Conservation (phyloP, 116 monocot genomes). For the Posidonia oceanica region DNA sequence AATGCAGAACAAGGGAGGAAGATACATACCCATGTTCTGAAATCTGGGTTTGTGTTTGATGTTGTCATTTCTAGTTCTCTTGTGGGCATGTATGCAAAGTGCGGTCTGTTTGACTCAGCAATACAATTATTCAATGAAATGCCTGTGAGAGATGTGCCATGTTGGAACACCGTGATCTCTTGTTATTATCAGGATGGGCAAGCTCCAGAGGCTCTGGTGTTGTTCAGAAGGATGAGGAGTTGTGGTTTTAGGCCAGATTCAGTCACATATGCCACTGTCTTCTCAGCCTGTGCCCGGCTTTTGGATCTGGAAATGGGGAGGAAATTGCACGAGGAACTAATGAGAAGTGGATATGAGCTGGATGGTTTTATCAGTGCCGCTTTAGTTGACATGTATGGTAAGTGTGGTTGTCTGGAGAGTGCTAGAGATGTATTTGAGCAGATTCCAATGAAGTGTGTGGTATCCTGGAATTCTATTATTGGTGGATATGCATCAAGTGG, state of each 20-base stretch:
- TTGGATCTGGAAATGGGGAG: slow-evolving; percentile 29
- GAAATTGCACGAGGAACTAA: slow-evolving; percentile 37
- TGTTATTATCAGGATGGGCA: slow-evolving; percentile 60
- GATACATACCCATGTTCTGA: slow-evolving; percentile 39
- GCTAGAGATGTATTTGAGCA: slow-evolving; percentile 54
- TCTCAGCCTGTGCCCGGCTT: slow-evolving; percentile 55
- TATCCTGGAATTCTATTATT: slow-evolving; percentile 57
- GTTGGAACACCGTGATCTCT: slow-evolving; percentile 65
- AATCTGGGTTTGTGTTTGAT: slow-evolving; percentile 36
- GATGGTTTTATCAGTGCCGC: slow-evolving; percentile 48
- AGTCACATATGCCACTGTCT: slow-evolving; percentile 31
- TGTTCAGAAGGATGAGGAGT: slow-evolving; percentile 34
- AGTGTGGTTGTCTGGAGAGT: slow-evolving; percentile 33
- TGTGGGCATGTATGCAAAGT: slow-evolving; percentile 54
- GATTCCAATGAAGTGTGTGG: slow-evolving; percentile 25
- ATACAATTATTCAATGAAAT: slow-evolving; percentile 52
- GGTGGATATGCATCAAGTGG: slow-evolving; percentile 44
- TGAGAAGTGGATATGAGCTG: slow-evolving; percentile 19
- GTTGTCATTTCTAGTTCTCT: slow-evolving; percentile 43
- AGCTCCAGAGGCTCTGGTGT: slow-evolving; percentile 25
- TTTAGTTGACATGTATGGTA: slow-evolving; percentile 66
- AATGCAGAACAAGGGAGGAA: slow-evolving; percentile 12
- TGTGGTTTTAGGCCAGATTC: slow-evolving; percentile 42
- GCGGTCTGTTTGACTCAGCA: slow-evolving; percentile 21
- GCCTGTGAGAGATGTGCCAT: slow-evolving; percentile 38